Conservation (phyloP, 352 stramenopile species). For the Pythium chondricola region DNA sequence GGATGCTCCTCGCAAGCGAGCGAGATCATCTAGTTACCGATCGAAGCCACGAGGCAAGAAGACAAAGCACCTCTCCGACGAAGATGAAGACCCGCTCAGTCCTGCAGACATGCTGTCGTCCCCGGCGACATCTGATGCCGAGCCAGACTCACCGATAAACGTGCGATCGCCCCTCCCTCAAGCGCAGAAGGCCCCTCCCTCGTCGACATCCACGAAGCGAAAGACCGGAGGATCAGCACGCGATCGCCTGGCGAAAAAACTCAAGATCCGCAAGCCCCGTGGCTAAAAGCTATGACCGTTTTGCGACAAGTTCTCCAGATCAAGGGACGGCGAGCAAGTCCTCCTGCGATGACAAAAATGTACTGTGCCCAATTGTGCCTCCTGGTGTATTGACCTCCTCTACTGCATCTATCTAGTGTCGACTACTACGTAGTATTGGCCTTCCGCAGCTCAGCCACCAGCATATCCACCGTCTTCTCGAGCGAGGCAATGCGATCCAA, state of each 20-base stretch:
- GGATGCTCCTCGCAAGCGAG: not conserved
- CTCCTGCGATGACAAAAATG: no score
- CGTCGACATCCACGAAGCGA: no score
- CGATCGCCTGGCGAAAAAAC: conserved; percentile 73
- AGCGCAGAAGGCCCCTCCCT: no score
- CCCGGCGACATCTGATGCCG: not conserved
- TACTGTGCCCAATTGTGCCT: no score
- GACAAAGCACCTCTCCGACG: conserved; percentile 1
- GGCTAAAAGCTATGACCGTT: conserved; percentile 10
- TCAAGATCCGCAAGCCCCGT: conserved; percentile 62
- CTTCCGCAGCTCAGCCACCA: conserved; percentile 8
- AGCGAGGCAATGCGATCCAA: conserved; percentile 12
- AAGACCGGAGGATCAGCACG: conserved; percentile 35
- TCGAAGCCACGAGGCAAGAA: conserved; percentile 1
- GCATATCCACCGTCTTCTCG: conserved; percentile 8
- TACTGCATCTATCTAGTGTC: no score
- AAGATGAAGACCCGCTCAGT: conserved; percentile 8
- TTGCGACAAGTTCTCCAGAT: no score
- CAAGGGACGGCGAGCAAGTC: no score
- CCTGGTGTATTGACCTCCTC: no score
- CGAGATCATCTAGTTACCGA: not conserved
- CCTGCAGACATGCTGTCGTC: not conserved
- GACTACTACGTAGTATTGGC: no score
- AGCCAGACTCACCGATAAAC: conserved; percentile 19
- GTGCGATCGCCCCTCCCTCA: conserved; percentile 46